phyloP scores from a whole-genome alignment of 495 filamentous ascomycete species.

The Bacidia rubella region DNA sequence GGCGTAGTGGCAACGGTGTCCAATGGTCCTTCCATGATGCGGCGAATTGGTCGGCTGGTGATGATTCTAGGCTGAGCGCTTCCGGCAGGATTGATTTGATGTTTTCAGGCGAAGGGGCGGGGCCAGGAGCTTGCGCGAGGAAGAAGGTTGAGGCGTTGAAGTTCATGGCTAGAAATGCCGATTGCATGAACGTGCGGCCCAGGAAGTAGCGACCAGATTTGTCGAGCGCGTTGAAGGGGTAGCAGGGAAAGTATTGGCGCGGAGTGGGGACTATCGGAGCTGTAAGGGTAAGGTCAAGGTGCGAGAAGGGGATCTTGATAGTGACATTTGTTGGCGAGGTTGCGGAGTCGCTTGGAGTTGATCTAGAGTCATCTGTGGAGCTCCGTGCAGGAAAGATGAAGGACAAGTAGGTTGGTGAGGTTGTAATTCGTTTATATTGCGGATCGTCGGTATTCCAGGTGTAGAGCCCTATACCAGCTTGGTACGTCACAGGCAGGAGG shows the following conservation, averaged over 20 bases:
- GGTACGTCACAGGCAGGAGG: slow-evolving; percentile 32
- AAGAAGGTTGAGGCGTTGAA: slow-evolving; percentile 33
- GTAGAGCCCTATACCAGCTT: slow-evolving; percentile 30
- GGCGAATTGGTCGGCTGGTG: slow-evolving; percentile 20
- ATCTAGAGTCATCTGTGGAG: neutral
- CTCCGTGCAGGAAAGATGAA: slow-evolving; percentile 29
- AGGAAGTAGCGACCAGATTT: slow-evolving; percentile 23
- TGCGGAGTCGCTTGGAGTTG: slow-evolving; percentile 6
- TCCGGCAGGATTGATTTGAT: slow-evolving; percentile 11
- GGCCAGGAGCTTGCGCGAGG: slow-evolving; percentile 38
- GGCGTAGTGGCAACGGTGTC: slow-evolving; percentile 19
- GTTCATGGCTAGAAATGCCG: slow-evolving; percentile 41
- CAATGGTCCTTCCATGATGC: slow-evolving; percentile 28
- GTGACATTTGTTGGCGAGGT: slow-evolving; percentile 24
- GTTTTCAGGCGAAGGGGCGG: slow-evolving; percentile 14
- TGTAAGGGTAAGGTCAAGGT: slow-evolving; percentile 39
- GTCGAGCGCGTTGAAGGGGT: slow-evolving; percentile 17
- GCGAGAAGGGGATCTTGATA: slow-evolving; percentile 40
- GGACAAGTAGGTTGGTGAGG: slow-evolving; percentile 33
- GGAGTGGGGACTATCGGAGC: slow-evolving; percentile 30
- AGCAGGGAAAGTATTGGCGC: slow-evolving; percentile 41
- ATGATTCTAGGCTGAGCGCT: slow-evolving; percentile 17
- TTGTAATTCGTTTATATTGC: slow-evolving; percentile 29
- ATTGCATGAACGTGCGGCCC: slow-evolving; percentile 44
- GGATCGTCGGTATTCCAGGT: slow-evolving; percentile 34